Evolutionary conservation across 495 filamentous ascomycete species (phyloP).

Genomic region (Aspergillus hancockii): DNA sequence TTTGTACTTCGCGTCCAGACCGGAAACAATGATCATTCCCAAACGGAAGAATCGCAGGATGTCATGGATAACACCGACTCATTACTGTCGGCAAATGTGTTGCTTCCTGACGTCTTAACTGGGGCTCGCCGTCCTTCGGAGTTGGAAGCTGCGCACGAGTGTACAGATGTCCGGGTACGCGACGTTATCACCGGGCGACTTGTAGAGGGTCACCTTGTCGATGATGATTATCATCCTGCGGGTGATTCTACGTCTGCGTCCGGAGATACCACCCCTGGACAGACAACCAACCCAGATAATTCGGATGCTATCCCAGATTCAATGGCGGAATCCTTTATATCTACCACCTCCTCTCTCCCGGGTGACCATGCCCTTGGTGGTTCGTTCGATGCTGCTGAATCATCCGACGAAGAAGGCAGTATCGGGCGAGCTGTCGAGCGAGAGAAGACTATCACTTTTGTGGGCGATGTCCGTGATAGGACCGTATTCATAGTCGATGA

Average conservation of each 20-base stretch:
- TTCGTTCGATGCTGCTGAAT: conserved; percentile 73
- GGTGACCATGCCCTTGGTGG: conserved; percentile 74
- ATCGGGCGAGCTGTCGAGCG: conserved; percentile 62
- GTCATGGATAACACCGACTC: conserved; percentile 14
- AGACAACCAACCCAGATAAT: conserved; percentile 34
- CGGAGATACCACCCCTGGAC: conserved; percentile 48
- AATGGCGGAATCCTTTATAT: conserved; percentile 68
- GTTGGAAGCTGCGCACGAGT: conserved; percentile 61
- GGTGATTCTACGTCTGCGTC: conserved; percentile 60
- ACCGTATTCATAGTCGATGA: conserved; percentile 95
- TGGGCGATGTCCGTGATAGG: conserved; percentile 84
- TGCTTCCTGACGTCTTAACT: conserved; percentile 39
- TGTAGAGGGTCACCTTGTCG: conserved; percentile 94
- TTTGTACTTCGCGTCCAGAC: conserved; percentile 36
- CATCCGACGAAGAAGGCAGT: conserved; percentile 88
- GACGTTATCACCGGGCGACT: conserved; percentile 91
- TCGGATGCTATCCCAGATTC: conserved; percentile 54
- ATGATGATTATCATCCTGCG: conserved; percentile 86
- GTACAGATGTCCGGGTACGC: conserved; percentile 80
- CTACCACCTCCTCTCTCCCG: conserved; percentile 54
- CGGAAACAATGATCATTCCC: conserved; percentile 20
- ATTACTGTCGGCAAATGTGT: conserved; percentile 10
- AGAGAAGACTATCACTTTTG: conserved; percentile 93
- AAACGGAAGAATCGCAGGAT: conserved; percentile 6
- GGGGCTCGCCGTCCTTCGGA: conserved; percentile 44